A percentile compares a stretch with the other conserved stretches of the same genome.
phyloP scores from a whole-genome alignment of 805 yeast species.

The Priceomyces castillae region DNA sequence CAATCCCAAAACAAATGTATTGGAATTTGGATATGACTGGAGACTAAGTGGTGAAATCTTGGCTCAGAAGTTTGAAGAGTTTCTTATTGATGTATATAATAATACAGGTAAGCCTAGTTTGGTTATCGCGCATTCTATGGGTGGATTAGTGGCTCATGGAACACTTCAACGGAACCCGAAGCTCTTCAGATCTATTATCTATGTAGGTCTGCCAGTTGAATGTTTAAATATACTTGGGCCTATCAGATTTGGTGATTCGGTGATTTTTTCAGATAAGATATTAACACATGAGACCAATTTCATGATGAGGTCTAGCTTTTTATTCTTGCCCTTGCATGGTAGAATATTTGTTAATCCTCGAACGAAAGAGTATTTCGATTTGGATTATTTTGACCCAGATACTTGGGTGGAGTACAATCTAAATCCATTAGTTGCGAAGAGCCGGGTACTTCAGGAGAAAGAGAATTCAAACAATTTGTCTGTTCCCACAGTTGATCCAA shows the following conservation, averaged over 20 bases:
- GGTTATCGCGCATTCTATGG: constrained; percentile 91
- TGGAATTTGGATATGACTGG: constrained; percentile 94
- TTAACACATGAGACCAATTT: constrained; percentile 80
- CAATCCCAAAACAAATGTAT: constrained; percentile 60
- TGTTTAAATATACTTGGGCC: constrained; percentile 89
- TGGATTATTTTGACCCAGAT: constrained; percentile 78
- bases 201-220: constrained; percentile 80
- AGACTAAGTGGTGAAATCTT: constrained; percentile 63
- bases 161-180: constrained; percentile 67
- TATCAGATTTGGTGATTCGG: constrained; percentile 74
- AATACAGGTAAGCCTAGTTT: constrained; percentile 57
- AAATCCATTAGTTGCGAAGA: constrained; percentile 65
- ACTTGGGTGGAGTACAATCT: constrained; percentile 76
- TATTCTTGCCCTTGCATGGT: constrained; percentile 75
- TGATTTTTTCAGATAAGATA: constrained; percentile 68
- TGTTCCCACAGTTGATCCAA: constrained; percentile 5
- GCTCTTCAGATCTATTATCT: constrained; percentile 69
- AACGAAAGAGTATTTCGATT: constrained; percentile 54
- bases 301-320: constrained; percentile 81
- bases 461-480: constrained; percentile 10
- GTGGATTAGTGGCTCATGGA: constrained; percentile 82
- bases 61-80: constrained; percentile 50
- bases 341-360: constrained; percentile 63
- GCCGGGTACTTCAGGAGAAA: constrained; percentile 27
- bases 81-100: constrained; percentile 44